Evolutionary conservation across 805 yeast species (phyloP), one percentile per base, ranked within the genome.

Genomic region (Lachancea sp.): DNA sequence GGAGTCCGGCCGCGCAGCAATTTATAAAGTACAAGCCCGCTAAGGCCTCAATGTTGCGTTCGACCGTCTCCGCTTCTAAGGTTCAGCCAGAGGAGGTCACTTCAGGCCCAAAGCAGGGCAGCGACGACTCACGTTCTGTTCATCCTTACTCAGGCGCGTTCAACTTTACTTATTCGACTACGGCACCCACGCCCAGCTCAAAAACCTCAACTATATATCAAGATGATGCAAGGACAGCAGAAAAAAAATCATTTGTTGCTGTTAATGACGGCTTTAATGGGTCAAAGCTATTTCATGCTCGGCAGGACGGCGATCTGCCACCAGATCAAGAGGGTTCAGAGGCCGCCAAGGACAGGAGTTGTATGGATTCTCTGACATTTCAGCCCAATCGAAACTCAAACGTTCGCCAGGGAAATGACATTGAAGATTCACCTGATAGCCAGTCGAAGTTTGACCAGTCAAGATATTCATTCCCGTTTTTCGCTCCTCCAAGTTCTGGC

Each of bases 1-100:
- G 13, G 38, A 15, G 18, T n/a, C 29, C 41, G 18, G 45, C 34
- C 9, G 17, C 39, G 9, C 43, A 44, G 16, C 25, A 19, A 3
- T 51, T 55, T 31, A 54, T 56, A 16, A 60, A 63, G 47, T 65
- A 67, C 46, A 66, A 66, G 44, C 73, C 73, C 7, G 48, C 44
- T 17, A 64, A 62, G 42, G 64, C 73, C 1, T 68, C 73, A 0
- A 66, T 71, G 0, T 48, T 69, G 38, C 59, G 72, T 13, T 64
- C 59, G 43, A 58, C 65, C 2, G 55, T 65, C 5, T 49, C 58
- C 0, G 54, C 60, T 3, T 49, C 53, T 2, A 45, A 33, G 15
- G 42, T 53, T 9, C 53, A 54, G 13, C 31, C 5, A 15, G 47
- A 46, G 17, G 49, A 44, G 8, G 25, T 8, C 8, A 8, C 8